Evolutionary conservation across 75 land plant species (phyloP).

Genomic region (Picea sitchensis): DNA sequence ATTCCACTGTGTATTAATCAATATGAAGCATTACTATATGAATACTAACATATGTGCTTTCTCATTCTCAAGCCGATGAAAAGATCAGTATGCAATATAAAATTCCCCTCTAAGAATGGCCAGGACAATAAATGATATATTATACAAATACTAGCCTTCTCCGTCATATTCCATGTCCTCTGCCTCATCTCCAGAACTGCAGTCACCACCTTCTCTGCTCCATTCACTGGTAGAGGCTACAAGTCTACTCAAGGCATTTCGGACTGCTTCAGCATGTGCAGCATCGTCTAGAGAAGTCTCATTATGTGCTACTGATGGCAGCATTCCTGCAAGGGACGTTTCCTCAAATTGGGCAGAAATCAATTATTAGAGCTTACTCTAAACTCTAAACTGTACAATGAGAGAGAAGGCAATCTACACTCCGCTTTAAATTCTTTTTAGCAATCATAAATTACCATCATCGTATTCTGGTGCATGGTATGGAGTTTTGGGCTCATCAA

Average conservation of each 20-base stretch:
- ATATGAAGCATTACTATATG: neutral
- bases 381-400: neutral
- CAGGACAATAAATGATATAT: too few relatives aligned
- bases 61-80: neutral
- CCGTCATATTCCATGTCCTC: conserved; percentile 16
- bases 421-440: neutral
- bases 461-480: conserved; percentile 26
- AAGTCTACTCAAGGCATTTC: conserved; percentile 16
- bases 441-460: conserved; percentile 11
- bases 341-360: neutral
- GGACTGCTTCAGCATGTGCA: conserved; percentile 24
- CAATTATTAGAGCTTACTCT: neutral
- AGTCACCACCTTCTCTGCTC: conserved; percentile 7
- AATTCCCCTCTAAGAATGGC: neutral
- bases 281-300: conserved; percentile 7
- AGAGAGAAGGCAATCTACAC: conserved; percentile 4
- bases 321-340: neutral
- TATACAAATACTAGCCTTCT: neutral
- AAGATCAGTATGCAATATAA: neutral
- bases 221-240: conserved; percentile 11
- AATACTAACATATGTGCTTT: neutral
- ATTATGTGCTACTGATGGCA: conserved; percentile 8
- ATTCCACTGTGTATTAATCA: too few relatives aligned
- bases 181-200: conserved; percentile 28
- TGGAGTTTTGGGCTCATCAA: conserved; percentile 39